Evolutionary conservation across 2,329 filamentous ascomycete genomes (phyloP).

Genomic region (Sporothrix phasma): DNA sequence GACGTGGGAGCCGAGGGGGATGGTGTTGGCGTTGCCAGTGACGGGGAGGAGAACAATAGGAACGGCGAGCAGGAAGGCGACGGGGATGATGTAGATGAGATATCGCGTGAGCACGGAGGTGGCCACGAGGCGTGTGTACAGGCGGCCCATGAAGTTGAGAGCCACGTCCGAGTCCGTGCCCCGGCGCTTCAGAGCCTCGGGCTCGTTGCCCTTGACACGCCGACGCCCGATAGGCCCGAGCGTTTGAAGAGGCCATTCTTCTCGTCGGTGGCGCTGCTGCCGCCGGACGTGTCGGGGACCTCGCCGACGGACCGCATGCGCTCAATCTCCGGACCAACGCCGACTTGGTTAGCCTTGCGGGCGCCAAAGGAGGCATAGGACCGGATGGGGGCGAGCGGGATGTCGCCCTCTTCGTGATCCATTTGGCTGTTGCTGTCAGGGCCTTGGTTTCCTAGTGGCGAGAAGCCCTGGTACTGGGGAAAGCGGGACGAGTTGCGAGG

Average conservation of each 20-base stretch:
- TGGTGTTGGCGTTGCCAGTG: slow-evolving; percentile 29
- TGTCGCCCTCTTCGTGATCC: slow-evolving; percentile 33
- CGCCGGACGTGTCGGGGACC: slow-evolving; percentile 23
- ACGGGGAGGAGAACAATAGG: slow-evolving; percentile 49
- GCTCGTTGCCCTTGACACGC: slow-evolving; percentile 34
- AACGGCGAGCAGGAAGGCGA: slow-evolving; percentile 50
- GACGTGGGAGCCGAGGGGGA: slow-evolving; percentile 24
- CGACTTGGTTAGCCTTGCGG: slow-evolving; percentile 28
- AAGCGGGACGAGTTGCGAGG: slow-evolving; percentile 20
- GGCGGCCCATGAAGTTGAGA: slow-evolving; percentile 54
- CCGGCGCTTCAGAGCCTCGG: slow-evolving; percentile 27
- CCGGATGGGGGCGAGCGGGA: slow-evolving; percentile 46
- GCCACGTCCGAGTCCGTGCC: slow-evolving; percentile 39
- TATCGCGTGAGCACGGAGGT: slow-evolving; percentile 57
- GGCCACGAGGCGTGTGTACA: slow-evolving; percentile 55
- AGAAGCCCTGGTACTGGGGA: slow-evolving; percentile 20
- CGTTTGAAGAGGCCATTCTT: slow-evolving; percentile 36
- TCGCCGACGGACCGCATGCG: slow-evolving; percentile 16
- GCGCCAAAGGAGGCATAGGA: slow-evolving; percentile 45
- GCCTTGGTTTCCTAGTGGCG: slow-evolving; percentile 15
- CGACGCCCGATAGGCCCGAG: slow-evolving; percentile 37
- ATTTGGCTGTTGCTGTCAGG: slow-evolving; percentile 15
- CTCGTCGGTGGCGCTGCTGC: slow-evolving; percentile 31
- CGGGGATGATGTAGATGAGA: slow-evolving; percentile 56
- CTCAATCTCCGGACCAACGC: slow-evolving; percentile 18